phyloP scores from a whole-genome alignment of 208 protist genomes.

The Hexamita inflata region DNA sequence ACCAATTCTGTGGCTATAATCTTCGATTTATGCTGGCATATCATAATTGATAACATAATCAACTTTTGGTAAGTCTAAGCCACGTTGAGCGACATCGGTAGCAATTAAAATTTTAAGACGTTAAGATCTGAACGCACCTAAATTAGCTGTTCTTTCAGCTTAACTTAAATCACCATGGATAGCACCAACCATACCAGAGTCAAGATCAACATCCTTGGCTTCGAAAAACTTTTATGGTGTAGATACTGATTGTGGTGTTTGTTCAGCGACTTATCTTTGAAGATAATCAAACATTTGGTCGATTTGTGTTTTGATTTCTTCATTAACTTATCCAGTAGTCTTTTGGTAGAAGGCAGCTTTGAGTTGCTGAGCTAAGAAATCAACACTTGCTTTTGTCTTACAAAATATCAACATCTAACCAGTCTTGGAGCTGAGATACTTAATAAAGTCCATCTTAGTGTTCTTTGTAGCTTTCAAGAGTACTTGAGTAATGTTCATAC shows the following conservation, averaged over 20 bases:
- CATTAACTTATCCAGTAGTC: neutral
- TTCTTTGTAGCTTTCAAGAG: neutral
- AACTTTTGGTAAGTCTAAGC: constrained; percentile 88
- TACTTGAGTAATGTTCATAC: neutral
- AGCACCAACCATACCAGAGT: neutral
- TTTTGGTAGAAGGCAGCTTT: neutral
- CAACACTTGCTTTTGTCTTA: neutral
- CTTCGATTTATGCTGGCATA: constrained; percentile 84
- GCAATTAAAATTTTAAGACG: constrained; percentile 71
- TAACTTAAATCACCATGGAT: constrained; percentile 15
- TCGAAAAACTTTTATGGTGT: neutral
- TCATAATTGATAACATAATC: constrained; percentile 90
- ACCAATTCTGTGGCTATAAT: constrained; percentile 98
- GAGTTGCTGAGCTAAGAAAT: neutral
- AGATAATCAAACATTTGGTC: neutral
- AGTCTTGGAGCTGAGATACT: neutral
- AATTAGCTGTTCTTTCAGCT: neutral
- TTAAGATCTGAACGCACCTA: constrained; percentile 61
- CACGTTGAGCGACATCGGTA: constrained; percentile 86
- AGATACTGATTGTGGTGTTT: constrained; percentile 3
- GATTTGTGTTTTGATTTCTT: neutral
- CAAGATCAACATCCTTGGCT: neutral
- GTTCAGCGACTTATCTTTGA: neutral
- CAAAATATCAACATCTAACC: neutral
- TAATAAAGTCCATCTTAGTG: neutral